Percentiles rank a stretch among this genome's conserved stretches.
Evolutionary conservation across 192 early-diverging fungal species (phyloP).

Genomic region (Globomyces pollinis-pini): DNA sequence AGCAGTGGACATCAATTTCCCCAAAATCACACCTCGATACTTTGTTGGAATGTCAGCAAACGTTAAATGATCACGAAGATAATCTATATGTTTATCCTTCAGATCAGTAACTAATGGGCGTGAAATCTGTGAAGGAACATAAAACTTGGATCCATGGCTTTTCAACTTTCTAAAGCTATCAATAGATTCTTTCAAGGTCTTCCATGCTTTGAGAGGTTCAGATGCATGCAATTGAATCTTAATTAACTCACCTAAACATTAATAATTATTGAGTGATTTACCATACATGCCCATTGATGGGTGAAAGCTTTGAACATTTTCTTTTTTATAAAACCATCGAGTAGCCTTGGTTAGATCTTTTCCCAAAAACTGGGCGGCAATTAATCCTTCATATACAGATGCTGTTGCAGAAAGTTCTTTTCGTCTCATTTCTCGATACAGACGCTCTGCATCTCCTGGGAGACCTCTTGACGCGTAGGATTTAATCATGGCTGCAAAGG

Average conservation of each 20-base stretch:
- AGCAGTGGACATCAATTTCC: neutral
- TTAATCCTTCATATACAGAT: neutral
- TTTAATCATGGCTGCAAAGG: neutral
- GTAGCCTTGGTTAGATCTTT: neutral
- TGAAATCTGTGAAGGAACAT: neutral
- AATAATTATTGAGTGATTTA: no score
- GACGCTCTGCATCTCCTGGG: neutral
- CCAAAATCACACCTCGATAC: neutral
- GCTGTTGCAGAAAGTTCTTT: neutral
- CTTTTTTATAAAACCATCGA: conserved; percentile 1
- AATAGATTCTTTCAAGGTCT: neutral
- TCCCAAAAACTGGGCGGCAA: neutral
- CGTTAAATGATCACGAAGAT: neutral
- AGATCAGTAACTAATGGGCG: neutral
- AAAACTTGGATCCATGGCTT: neutral
- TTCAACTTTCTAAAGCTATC: neutral
- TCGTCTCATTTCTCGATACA: neutral
- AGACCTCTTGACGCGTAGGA: conserved; percentile 1
- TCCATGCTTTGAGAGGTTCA: no score
- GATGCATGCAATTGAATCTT: no score
- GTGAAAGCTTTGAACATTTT: neutral
- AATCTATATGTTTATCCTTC: conserved; percentile 7
- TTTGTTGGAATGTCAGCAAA: neutral
- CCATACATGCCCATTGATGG: conserved; percentile 8
- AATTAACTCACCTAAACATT: no score